Base-by-base conservation (phyloP, 305 asterid species). In the Fraxinus nigra region DNA sequence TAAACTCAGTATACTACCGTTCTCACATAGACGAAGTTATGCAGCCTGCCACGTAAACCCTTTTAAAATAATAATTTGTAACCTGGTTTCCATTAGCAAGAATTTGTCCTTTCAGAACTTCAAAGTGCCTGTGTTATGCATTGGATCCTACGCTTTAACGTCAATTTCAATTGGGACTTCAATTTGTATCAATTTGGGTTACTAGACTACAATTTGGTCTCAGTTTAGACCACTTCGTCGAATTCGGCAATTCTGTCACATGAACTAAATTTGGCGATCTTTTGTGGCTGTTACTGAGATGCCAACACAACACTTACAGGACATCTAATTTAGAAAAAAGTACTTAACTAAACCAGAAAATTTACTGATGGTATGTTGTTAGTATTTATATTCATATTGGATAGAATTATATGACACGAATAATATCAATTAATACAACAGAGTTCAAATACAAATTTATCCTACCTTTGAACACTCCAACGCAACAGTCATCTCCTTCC, bases 391-490 rank as follows among this genome's bases (percentile, higher is more conserved):
- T 32, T 70, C 24, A 67, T 48, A 2, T 77, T 54, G 32, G 35
- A 77, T 30, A 59, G 63, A 48, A 33, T 24, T n/a, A 48, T 30
- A 76, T 32, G 63, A 72, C 70, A 40, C 8, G 18, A 38, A 80
- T 9, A 46, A 48, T 22, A 79, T 74, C 63, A 51, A 38, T 63
- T 35, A 46, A 65, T 72, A 35, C 69, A 38, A 79, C 67, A 69
- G 77, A 78, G 75, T 43, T 74, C 65, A 78, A 82, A 8, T 79
- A 38, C 30, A 82, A 61, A 78, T 54, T 32, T 79, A 32, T 75
- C 81, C 54, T 87, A 96, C 99, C 98, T 94, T 94, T 77, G 97
- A 90, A 90, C 85, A 85, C 88, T 94, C 99, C 33, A 94, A 77
- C 32, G 94, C 97, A 85, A 91, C 86, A 34, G 84, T 79, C 98